Conservation (phyloP, 306 rosid genomes). For the Cucumis cinereus region DNA sequence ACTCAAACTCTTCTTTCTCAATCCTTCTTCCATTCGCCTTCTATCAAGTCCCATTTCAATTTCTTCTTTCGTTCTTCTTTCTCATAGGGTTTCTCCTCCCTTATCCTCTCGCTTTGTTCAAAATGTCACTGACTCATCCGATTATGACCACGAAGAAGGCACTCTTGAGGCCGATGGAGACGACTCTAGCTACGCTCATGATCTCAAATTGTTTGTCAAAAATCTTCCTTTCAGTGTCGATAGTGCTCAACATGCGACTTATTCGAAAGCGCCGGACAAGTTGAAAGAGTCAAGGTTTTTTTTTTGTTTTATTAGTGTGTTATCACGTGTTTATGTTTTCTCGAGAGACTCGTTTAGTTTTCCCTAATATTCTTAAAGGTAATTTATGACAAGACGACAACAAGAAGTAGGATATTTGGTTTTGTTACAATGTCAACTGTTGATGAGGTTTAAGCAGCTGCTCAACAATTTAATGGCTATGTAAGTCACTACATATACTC, state of each 20-base stretch:
- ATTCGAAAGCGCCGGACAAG: slow-evolving; percentile 47
- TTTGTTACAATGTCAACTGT: slow-evolving; percentile 80
- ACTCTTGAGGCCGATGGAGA: slow-evolving; percentile 17
- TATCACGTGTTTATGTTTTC: neutral
- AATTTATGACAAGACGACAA: slow-evolving; percentile 70
- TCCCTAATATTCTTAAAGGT: slow-evolving; percentile 29
- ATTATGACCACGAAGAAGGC: slow-evolving; percentile 65
- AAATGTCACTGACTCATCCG: slow-evolving; percentile 49
- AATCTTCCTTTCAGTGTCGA: slow-evolving; percentile 73
- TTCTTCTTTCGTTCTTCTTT: slow-evolving; percentile 32
- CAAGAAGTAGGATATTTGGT: slow-evolving; percentile 90
- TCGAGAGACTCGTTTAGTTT: neutral
- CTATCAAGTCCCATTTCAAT: slow-evolving; percentile 30
- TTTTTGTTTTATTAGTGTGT: neutral
- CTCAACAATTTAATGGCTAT: slow-evolving; percentile 77
- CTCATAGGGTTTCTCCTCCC: slow-evolving; percentile 1
- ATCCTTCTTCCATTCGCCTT: slow-evolving; percentile 15
- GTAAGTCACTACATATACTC: slow-evolving; percentile 36
- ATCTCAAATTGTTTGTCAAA: slow-evolving; percentile 66
- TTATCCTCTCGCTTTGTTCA: slow-evolving; percentile 33
- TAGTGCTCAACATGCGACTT: slow-evolving; percentile 69
- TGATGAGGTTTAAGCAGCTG: slow-evolving; percentile 66
- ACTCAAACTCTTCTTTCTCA: slow-evolving; percentile 18
- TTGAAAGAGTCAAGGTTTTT: no score
- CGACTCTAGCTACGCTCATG: slow-evolving; percentile 25